Evolutionary conservation across 768 basidiomycete genomes (phyloP).

Genomic region (Psilocybe cubensis): DNA sequence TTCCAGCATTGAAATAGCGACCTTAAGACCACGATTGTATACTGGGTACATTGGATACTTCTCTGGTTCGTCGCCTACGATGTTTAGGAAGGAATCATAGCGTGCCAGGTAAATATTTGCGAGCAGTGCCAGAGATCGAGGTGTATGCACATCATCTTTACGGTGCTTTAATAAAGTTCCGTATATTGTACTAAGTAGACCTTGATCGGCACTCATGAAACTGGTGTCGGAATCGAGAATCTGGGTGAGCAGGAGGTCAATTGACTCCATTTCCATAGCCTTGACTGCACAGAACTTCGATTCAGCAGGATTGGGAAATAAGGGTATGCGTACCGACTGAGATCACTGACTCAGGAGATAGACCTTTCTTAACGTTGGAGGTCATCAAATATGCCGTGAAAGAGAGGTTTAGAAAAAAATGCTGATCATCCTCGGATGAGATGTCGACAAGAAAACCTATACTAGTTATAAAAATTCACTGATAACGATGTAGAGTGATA

Average conservation of each 20-base stretch:
- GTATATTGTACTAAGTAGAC: neutral
- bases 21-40: constrained; percentile 4
- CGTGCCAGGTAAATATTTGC: constrained; percentile 11
- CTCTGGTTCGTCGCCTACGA: neutral
- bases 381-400: neutral
- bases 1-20: neutral
- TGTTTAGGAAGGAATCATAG: constrained; percentile 6
- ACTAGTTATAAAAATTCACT: neutral
- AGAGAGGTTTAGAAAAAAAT: neutral
- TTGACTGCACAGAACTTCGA: neutral
- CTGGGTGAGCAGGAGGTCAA: neutral
- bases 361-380: neutral
- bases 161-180: neutral
- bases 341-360: neutral
- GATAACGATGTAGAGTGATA: neutral
- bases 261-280: neutral
- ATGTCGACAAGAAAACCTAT: neutral
- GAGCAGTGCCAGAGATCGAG: constrained; percentile 2
- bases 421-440: neutral
- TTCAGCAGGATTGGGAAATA: neutral
- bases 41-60: constrained; percentile 3
- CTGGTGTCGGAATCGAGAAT: constrained; percentile 3
- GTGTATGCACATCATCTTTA: neutral
- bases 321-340: neutral
- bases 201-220: constrained; percentile 7